Evolutionary conservation across 345 rosid species (phyloP), one percentile per base, ranked within the genome.

Genomic region (Euphorbia pulcherrima): DNA sequence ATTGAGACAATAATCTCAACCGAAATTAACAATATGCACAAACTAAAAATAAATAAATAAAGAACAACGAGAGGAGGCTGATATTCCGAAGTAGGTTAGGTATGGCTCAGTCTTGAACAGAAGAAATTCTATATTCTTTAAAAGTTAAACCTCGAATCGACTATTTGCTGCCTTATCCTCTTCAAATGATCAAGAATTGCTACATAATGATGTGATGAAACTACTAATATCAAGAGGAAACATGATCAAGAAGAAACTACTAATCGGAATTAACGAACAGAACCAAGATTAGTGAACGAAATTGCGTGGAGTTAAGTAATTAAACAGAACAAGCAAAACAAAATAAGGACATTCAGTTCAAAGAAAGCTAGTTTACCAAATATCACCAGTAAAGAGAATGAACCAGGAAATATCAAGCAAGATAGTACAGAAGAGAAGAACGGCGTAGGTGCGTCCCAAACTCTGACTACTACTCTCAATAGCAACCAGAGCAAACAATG

Each of bases 391-490:
- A 68, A 76, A 76, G 67, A 76, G 68, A 60, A 76, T 58, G 69
- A 76, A 76, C 79, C 79, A 76, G 50, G 55, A 51, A 56, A 71
- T 39, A 60, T 76, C 79, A 60, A 76, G 69, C 60, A 71, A 60
- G 28, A 76, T 17, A 21, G 79, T n/a, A 70, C 59, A 61, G 73
- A 91, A 87, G 33, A 93, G 92, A 67, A 90, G 88, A 75, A 78
- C 87, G 1, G 96, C 96, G 68, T 90, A 90, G 67, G 93, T 86
- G 8, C 97, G 87, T 27, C 86, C 90, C 24, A 90, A 87, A 48
- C 81, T 83, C 79, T 93, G 94, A 72, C 92, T 87, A 78, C 87
- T 85, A 60, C 93, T 92, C 75, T 87, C 97, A 57, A 90, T 88
- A 35, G 96, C 97, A 1, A 90, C 96, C 53, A 92, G 84, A 8